A percentile compares a stretch with the other conserved stretches of the same genome.
phyloP scores from a whole-genome alignment of 768 basidiomycete genomes.

The Leccinum rimulosum region DNA sequence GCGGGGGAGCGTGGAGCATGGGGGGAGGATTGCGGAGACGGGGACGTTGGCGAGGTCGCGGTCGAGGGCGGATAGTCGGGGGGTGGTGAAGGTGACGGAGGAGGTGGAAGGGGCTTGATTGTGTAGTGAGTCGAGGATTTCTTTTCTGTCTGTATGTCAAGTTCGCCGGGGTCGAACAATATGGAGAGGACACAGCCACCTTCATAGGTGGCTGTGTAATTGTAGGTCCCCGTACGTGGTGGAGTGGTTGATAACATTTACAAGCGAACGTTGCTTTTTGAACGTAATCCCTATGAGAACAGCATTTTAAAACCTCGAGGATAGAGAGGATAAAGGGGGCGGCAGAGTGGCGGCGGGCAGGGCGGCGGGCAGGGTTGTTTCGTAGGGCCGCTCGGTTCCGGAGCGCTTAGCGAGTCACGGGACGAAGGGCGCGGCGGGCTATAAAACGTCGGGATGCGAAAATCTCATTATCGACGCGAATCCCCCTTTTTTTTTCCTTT shows the following conservation, averaged over 20 bases:
- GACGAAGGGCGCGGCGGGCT: conserved; percentile 10
- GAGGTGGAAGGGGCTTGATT: not conserved
- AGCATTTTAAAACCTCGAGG: not conserved
- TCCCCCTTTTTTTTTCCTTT: conserved; percentile 28
- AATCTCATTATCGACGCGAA: conserved; percentile 2
- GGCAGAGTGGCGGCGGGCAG: not conserved
- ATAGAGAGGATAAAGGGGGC: too few relatives aligned
- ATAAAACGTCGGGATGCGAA: conserved; percentile 29
- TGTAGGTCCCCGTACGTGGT: not conserved
- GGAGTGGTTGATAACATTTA: not conserved
- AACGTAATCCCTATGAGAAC: not conserved
- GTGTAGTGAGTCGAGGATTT: not conserved
- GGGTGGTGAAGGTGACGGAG: conserved; percentile 23
- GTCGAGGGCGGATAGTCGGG: conserved; percentile 45
- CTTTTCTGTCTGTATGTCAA: too few relatives aligned
- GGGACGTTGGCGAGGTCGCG: conserved; percentile 43
- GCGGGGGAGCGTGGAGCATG: conserved; percentile 59
- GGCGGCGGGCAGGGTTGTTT: not conserved
- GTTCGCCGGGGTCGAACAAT: not conserved
- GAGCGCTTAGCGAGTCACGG: conserved; percentile 25
- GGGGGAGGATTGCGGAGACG: conserved; percentile 69
- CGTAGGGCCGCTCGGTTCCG: conserved; percentile 10
- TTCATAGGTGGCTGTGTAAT: not conserved
- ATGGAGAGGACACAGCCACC: not conserved
- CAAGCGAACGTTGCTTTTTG: not conserved